Evolutionary conservation across 2,329 filamentous ascomycete species (phyloP).

Genomic region (Cordyceps fumosorosea): DNA sequence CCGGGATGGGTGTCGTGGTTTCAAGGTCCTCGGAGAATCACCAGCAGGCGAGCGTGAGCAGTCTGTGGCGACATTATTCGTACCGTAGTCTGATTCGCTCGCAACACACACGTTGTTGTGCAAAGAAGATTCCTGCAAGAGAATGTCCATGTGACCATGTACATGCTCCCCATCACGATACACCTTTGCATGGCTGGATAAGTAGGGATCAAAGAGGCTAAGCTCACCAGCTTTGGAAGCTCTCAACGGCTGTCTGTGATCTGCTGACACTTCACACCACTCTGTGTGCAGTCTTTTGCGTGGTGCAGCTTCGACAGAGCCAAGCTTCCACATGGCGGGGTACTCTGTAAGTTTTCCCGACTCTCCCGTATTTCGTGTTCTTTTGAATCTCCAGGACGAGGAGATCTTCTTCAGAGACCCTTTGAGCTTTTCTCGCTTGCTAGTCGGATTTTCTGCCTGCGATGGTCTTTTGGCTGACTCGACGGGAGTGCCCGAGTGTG

Average conservation of each 20-base stretch:
- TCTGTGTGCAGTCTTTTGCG: slow-evolving; percentile 8
- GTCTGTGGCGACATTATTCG: background rate
- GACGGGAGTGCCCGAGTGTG: background rate
- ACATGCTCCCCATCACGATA: background rate
- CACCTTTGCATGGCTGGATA: background rate
- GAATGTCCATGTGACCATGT: background rate
- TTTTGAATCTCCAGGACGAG: slow-evolving; percentile 16
- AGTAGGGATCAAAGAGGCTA: slow-evolving; percentile 4
- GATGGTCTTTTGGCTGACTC: background rate
- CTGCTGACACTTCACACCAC: slow-evolving; percentile 8
- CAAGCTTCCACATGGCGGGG: slow-evolving; percentile 9
- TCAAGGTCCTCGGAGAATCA: background rate
- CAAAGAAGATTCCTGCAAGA: slow-evolving; percentile 3
- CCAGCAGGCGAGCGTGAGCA: background rate
- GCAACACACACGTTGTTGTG: background rate
- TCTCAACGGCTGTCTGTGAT: background rate
- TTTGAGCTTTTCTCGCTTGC: slow-evolving; percentile 10
- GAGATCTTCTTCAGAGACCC: slow-evolving; percentile 18
- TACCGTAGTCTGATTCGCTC: background rate
- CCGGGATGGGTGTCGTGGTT: slow-evolving; percentile 9
- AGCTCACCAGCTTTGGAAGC: background rate
- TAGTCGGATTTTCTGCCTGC: background rate
- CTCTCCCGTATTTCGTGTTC: slow-evolving; percentile 11
- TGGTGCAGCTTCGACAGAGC: slow-evolving; percentile 2
- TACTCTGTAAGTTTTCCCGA: background rate